These are phyloP conservation scores for Apiospora pterosperma DNA, from an alignment of 2,329 filamentous ascomycete genomes.

Conservation along the genomic window DNA sequence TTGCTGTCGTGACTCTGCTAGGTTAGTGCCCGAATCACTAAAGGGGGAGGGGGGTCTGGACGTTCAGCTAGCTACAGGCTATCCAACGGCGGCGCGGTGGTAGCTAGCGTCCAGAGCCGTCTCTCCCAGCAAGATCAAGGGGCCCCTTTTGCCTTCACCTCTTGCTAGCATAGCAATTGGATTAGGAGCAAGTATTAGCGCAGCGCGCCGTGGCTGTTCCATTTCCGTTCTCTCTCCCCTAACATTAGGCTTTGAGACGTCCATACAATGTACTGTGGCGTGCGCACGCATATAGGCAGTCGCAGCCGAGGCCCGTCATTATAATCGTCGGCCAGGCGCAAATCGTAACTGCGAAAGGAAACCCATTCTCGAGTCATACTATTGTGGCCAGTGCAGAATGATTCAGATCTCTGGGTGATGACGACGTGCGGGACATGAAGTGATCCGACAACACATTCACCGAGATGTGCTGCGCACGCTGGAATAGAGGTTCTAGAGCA, in stretches of 20 bases:
- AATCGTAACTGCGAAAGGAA: no score
- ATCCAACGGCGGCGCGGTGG: background rate
- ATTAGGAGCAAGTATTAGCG: no score
- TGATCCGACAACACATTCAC: background rate
- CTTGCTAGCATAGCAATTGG: background rate
- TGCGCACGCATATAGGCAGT: background rate
- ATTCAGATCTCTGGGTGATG: background rate
- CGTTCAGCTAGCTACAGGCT: background rate
- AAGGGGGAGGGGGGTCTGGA: no score
- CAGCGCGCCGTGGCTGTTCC: no score
- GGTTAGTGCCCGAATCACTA: no score
- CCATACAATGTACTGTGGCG: background rate
- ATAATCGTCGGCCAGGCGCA: no score
- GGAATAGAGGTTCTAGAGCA: background rate
- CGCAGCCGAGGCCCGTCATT: background rate
- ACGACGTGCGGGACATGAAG: background rate
- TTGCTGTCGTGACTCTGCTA: no score
- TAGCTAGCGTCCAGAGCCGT: background rate
- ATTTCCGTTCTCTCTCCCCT: no score
- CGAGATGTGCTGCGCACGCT: background rate
- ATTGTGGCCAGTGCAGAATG: background rate
- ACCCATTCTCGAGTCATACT: background rate
- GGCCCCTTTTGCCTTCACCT: background rate
- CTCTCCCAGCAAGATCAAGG: background rate
- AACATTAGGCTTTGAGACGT: no score